Evolutionary conservation across 202 grass and related monocot genomes (phyloP), one percentile per base, ranked within the genome.

Genomic region (Digitaria exilis): DNA sequence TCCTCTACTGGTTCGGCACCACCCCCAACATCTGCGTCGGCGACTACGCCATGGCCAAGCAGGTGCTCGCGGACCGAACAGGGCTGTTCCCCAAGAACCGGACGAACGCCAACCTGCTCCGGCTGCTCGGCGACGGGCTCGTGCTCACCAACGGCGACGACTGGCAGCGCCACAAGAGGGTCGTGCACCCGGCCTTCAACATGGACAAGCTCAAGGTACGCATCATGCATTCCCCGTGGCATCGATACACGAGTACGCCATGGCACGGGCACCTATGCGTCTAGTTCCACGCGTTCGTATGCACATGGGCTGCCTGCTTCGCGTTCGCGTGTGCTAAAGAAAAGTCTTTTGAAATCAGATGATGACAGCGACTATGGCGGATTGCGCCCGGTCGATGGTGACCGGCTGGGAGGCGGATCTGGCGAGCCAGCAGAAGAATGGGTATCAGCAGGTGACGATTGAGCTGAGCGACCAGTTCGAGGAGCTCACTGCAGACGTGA

Each of bases 161-260:
- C 24, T 91, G 89, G 85, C 77, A 68, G 7, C 85, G 85, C 3
- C 89, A 91, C 75, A 87, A 37, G 58, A 91, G 69, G 81, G 81
- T 91, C 3, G 82, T 91, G 19, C 86, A 88, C 66, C 89, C 89
- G 18, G 89, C 85, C 42, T 91, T 91, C 89, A 85, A 80, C 85
- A 82, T 67, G 7, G 82, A 91, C 70, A 91, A 91, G 51, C 89
- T 91, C 78, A 88, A 88, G 89, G 89, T 87, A 85, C 28, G 4
- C 16, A 52, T 34, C 31, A 12, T 7, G 4, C 43, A 13, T 0
- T 3, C 10, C 43, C 21, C 54, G 7, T 56, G 54, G 0, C 54
- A 24, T 37, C 43, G 43, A 3, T 45, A 37, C 4, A 37, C 17
- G 8, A 62, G n/a, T n/a, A n/a, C 13, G 59, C 61, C 29, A 18